Base-by-base conservation (phyloP, 805 yeast genomes). In the Monosporozyma unispora region DNA sequence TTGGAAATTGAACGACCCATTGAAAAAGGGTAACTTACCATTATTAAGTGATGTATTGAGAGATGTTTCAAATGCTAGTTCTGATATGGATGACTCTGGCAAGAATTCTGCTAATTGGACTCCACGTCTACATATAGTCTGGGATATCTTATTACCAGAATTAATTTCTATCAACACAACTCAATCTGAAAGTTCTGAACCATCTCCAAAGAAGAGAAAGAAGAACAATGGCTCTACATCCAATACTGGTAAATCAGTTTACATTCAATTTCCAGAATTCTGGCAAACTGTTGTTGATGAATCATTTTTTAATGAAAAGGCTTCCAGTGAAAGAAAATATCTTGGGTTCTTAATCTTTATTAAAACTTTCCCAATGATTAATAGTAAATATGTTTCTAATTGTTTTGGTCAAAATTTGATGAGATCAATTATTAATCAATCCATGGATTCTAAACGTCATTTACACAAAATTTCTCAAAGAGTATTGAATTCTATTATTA, bases 321-420 rank as follows among this genome's bases (percentile, higher is more conserved):
- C 96, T 0, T 88, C 96, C 1, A 78, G 82, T 29, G 97, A 90
- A 64, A 74, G 96, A 50, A 91, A 90, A 63, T 86, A 76, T 64
- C 78, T 87, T 77, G 98, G 96, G 0, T 80, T 90, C 57, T 85
- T 85, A 56, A 76, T 89, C 10, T 80, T 90, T 52, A 72, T 68
- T 40, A 69, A 73, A 47, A 73, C 80, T 49, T 61, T 82, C 6
- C 60, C 64, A 41, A 49, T 52, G 7, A 56, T 63, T 6, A 54
- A 64, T 2, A 48, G 60, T 10, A 42, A 57, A 3, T 46, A 48
- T n/a, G 54, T 64, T 1, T 42, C 55, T 2, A 38, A 38, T 8
- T 54, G 82, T 1, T 74, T 84, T 61, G 76, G 85, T 5, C 78
- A 76, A 27, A 87, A 88, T 61, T 71, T 90, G 28, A 64, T 83